A percentile compares a stretch with the other conserved stretches of the same genome.
phyloP scores from a whole-genome alignment of 2,329 filamentous ascomycete genomes.

The Fusarium proliferatum region DNA sequence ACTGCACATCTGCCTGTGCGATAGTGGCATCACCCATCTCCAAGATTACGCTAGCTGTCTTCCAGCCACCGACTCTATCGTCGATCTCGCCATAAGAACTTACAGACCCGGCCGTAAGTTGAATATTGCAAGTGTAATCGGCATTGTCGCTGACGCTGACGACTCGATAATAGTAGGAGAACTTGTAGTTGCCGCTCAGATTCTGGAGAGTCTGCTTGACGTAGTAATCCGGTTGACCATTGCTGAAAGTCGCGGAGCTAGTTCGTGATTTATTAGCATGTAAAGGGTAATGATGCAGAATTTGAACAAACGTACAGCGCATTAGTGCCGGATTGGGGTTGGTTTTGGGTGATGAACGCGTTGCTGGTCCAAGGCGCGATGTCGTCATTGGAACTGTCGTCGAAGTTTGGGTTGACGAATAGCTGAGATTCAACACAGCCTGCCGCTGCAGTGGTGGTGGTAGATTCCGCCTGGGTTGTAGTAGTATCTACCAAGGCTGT shows the following conservation, averaged over 20 bases:
- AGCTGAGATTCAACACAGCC: background rate
- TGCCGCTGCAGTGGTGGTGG: background rate
- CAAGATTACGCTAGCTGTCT: fast-evolving
- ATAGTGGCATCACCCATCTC: background rate
- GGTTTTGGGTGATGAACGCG: fast-evolving
- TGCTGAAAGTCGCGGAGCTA: background rate
- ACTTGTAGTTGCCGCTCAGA: background rate
- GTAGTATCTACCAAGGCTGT: background rate
- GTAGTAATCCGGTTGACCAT: background rate
- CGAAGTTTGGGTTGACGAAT: background rate
- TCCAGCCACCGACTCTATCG: background rate
- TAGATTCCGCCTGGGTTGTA: background rate
- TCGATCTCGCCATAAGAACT: fast-evolving
- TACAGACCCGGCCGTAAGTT: background rate
- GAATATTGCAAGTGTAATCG: background rate
- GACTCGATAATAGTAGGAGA: background rate
- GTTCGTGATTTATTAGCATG: background rate
- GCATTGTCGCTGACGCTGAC: fast-evolving
- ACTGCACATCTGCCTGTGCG: background rate
- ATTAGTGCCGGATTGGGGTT: background rate
- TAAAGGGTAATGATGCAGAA: fast-evolving
- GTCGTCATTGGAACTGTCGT: background rate
- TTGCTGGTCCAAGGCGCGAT: background rate
- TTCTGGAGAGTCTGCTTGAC: background rate
- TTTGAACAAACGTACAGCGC: background rate